A percentile compares a stretch with the other conserved stretches of the same genome.
Conservation (phyloP, 495 filamentous ascomycete genomes). For the Cladorrhinum samala region DNA sequence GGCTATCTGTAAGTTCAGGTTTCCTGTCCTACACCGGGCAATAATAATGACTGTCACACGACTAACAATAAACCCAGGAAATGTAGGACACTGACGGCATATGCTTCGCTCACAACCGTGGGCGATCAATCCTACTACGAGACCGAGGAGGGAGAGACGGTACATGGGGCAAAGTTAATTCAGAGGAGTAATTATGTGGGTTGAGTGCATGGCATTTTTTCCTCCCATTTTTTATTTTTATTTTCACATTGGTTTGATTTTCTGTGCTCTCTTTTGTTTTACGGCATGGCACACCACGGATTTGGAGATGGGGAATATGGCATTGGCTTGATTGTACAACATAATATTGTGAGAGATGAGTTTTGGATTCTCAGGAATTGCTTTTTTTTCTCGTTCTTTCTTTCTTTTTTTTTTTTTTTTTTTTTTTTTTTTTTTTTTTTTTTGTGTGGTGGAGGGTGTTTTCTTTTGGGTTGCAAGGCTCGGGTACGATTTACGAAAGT, state of each 20-base stretch:
- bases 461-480: no score
- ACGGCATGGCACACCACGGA: neutral
- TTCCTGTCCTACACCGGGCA: neutral
- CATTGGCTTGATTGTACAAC: neutral
- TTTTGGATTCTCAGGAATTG: neutral
- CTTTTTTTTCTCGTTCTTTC: no score
- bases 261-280: neutral
- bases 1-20: slow-evolving; percentile 34
- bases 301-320: neutral
- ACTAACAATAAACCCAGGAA: slow-evolving; percentile 18
- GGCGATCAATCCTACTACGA: slow-evolving; percentile 35
- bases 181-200: slow-evolving; percentile 24
- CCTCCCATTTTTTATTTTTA: neutral
- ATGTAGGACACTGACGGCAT: slow-evolving; percentile 31
- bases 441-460: no score
- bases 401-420: no score
- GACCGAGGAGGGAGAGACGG: slow-evolving; percentile 26
- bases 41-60: neutral
- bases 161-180: slow-evolving; percentile 31
- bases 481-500: no score
- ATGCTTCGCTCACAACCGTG: slow-evolving; percentile 34
- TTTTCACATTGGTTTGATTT: slow-evolving; percentile 3
- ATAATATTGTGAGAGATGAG: neutral
- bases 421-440: no score
- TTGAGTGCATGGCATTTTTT: slow-evolving; percentile 9